Evolutionary conservation across 2,329 filamentous ascomycete species (phyloP).

Genomic region (Fusarium protoensiforme): DNA sequence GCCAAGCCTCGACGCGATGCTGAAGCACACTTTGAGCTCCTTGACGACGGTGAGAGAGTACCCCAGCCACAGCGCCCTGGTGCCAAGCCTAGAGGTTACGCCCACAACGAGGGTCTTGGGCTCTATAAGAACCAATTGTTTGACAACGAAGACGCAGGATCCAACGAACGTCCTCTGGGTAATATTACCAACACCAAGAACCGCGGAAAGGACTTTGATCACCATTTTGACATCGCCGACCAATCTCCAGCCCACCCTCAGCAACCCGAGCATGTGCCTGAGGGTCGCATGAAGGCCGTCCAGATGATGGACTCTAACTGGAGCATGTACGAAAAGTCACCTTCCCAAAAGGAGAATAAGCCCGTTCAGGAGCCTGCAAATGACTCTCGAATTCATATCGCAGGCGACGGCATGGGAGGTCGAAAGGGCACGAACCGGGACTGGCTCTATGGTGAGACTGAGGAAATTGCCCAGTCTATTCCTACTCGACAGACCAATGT

Average conservation of each 20-base stretch:
- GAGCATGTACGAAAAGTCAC: constrained; percentile 66
- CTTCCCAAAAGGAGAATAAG: constrained; percentile 64
- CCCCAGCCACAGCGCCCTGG: constrained; percentile 58
- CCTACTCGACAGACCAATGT: constrained; percentile 30
- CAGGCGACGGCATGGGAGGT: constrained; percentile 75
- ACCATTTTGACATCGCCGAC: constrained; percentile 83
- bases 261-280: constrained; percentile 58
- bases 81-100: constrained; percentile 62
- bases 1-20: constrained; percentile 81
- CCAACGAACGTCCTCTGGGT: constrained; percentile 62
- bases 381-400: constrained; percentile 55
- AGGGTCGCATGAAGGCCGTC: constrained; percentile 74
- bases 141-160: constrained; percentile 63
- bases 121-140: constrained; percentile 85
- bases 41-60: constrained; percentile 75
- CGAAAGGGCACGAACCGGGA: constrained; percentile 63
- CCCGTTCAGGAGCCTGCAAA: constrained; percentile 59
- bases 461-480: constrained; percentile 45
- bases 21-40: constrained; percentile 84
- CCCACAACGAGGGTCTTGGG: constrained; percentile 72
- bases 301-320: constrained; percentile 78
- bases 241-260: constrained; percentile 64
- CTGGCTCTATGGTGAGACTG: constrained; percentile 63
- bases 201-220: constrained; percentile 79
- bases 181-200: constrained; percentile 79